These are phyloP conservation scores for Tricharina praecox DNA, from an alignment of 495 filamentous ascomycete species.

Conservation along the genomic window DNA sequence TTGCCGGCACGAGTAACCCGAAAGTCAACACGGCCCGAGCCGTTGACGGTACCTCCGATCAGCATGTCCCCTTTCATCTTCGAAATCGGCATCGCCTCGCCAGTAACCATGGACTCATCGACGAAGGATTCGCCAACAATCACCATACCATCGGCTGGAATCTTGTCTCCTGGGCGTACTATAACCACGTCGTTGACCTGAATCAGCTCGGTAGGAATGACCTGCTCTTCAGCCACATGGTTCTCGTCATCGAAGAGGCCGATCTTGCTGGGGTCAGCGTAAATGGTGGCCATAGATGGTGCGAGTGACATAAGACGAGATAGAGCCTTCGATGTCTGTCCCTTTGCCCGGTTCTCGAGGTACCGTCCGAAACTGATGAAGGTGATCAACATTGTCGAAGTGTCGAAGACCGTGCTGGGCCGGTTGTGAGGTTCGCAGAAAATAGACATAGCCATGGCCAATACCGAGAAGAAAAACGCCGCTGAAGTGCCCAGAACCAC, in stretches of 20 bases:
- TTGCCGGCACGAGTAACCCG: conserved; percentile 81
- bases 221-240: conserved; percentile 54
- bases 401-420: conserved; percentile 85
- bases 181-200: conserved; percentile 89
- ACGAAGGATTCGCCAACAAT: conserved; percentile 81
- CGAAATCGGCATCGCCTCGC: conserved; percentile 81
- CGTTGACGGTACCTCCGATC: conserved; percentile 95
- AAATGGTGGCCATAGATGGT: conserved; percentile 94
- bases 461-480: conserved; percentile 93
- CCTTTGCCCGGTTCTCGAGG: conserved; percentile 89
- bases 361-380: conserved; percentile 86
- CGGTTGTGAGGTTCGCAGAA: conserved; percentile 49
- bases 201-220: conserved; percentile 85
- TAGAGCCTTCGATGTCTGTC: conserved; percentile 86
- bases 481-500: conserved; percentile 87
- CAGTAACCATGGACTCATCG: conserved; percentile 97
- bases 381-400: conserved; percentile 95
- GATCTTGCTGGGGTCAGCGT: conserved; percentile 83
- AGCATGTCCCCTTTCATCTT: conserved; percentile 64
- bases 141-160: conserved; percentile 81
- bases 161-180: conserved; percentile 85
- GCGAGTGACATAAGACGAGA: conserved; percentile 91
- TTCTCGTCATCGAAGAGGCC: conserved; percentile 28
- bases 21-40: conserved; percentile 78
- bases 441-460: conserved; percentile 72